A percentile compares a stretch with the other conserved stretches of the same genome.
These are phyloP conservation scores for Alternaria metachromatica DNA, from an alignment of 2,329 filamentous ascomycete genomes.

Conservation along the genomic window DNA sequence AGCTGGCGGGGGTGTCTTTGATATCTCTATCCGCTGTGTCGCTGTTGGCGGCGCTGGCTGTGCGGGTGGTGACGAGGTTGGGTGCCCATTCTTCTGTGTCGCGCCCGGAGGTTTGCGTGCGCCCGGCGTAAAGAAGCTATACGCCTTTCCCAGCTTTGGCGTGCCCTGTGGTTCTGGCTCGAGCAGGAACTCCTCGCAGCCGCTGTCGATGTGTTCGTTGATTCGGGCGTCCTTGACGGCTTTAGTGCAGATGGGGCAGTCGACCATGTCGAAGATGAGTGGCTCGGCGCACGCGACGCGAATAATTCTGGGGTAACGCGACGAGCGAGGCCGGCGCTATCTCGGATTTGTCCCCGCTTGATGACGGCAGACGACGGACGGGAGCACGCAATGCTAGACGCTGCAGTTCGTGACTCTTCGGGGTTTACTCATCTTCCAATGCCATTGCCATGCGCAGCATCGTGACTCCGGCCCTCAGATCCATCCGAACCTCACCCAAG, in stretches of 20 bases:
- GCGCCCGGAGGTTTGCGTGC: conserved; percentile 46
- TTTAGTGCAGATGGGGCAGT: conserved; percentile 82
- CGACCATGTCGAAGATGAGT: conserved; percentile 59
- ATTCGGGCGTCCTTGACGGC: conserved; percentile 76
- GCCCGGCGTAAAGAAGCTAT: conserved; percentile 63
- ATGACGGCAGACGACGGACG: conserved; percentile 37
- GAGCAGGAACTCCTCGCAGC: conserved; percentile 72
- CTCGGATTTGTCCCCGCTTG: conserved; percentile 29
- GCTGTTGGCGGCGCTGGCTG: conserved; percentile 15
- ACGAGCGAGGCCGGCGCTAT: conserved; percentile 18
- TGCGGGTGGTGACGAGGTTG: conserved; percentile 29
- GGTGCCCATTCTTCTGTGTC: conserved; percentile 29
- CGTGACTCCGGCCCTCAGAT: conserved; percentile 11
- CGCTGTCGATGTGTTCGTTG: conserved; percentile 89
- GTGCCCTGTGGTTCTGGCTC: conserved; percentile 50
- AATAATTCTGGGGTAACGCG: conserved; percentile 16
- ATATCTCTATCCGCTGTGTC: conserved; percentile 21
- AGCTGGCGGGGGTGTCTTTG: conserved; percentile 35
- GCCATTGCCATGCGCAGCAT: conserved; percentile 22
- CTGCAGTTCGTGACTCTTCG: background rate
- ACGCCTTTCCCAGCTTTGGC: conserved; percentile 45
- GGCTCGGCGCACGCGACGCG: conserved; percentile 20
- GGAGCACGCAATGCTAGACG: conserved; percentile 38
- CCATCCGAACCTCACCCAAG: background rate
- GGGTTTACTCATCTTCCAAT: background rate